Conservation (phyloP, 345 rosid species). For the Gossypium raimondii region DNA sequence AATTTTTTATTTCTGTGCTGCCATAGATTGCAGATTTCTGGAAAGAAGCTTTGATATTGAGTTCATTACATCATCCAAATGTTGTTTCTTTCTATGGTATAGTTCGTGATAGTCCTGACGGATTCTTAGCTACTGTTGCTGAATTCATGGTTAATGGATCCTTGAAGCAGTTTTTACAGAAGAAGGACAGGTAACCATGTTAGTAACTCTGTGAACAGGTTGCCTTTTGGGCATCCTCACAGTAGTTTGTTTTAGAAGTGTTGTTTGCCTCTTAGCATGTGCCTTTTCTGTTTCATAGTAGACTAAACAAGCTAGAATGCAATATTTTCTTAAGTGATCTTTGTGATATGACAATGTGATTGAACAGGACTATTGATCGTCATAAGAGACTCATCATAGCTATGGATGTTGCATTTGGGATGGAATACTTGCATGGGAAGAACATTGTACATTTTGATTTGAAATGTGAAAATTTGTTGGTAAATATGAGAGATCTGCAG, state of each 20-base stretch:
- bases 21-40: conserved; percentile 92
- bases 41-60: conserved; percentile 89
- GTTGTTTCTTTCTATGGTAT: conserved; percentile 97
- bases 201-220: conserved; percentile 13
- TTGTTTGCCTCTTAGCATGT: conserved; percentile 1
- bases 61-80: conserved; percentile 97
- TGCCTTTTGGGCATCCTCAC: conserved; percentile 11
- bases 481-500: conserved; percentile 99
- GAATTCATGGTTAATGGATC: conserved; percentile 99
- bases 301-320: conserved; percentile 14
- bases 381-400: conserved; percentile 97
- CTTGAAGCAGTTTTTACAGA: conserved; percentile 90
- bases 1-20: conserved; percentile 20
- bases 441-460: conserved; percentile 95
- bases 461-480: conserved; percentile 93
- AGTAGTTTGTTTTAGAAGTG: not conserved
- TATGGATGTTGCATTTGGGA: conserved; percentile 96
- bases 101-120: conserved; percentile 98
- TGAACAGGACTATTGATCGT: conserved; percentile 83
- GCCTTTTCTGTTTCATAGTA: not conserved
- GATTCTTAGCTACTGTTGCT: conserved; percentile 87
- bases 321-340: conserved; percentile 17
- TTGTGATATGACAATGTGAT: conserved; percentile 20
- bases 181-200: conserved; percentile 77
- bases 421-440: conserved; percentile 97